Conservation (phyloP, 768 basidiomycete species). For the Boletus rubescentipes region DNA sequence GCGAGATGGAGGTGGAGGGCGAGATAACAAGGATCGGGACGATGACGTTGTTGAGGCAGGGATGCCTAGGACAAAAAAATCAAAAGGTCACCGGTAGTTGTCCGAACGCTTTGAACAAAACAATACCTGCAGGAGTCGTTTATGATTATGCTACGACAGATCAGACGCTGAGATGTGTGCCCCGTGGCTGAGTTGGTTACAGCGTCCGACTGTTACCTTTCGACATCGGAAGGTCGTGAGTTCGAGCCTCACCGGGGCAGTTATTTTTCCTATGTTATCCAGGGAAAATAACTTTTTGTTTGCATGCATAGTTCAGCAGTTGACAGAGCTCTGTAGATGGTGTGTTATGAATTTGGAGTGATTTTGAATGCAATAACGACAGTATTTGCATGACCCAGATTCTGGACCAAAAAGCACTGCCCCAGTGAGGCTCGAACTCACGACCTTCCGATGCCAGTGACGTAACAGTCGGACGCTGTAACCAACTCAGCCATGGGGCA, state of each 20-base stretch:
- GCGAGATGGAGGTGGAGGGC: slow-evolving; percentile 46
- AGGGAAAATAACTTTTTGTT: not conserved
- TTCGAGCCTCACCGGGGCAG: slow-evolving; percentile 67
- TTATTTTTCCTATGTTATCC: not conserved
- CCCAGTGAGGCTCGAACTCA: slow-evolving; percentile 69
- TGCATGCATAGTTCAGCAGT: too few relatives aligned
- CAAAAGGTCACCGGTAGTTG: slow-evolving; percentile 44
- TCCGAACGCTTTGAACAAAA: not conserved
- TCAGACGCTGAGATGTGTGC: slow-evolving; percentile 33
- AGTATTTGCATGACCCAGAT: not conserved
- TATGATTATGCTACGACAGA: too few relatives aligned
- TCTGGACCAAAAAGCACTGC: slow-evolving; percentile 34
- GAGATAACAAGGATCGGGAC: slow-evolving; percentile 84
- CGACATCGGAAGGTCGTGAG: slow-evolving; percentile 63
- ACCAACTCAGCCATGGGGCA: slow-evolving; percentile 80
- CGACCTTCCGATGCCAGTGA: slow-evolving; percentile 54
- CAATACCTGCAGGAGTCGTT: too few relatives aligned
- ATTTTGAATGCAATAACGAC: too few relatives aligned
- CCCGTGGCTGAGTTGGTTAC: slow-evolving; percentile 78
- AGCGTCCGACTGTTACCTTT: slow-evolving; percentile 69
- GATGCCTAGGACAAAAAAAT: slow-evolving; percentile 66
- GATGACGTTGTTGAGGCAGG: slow-evolving; percentile 93
- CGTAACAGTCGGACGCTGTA: slow-evolving; percentile 75
- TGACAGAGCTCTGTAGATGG: too few relatives aligned
- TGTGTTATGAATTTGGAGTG: too few relatives aligned